These are phyloP conservation scores for Aspergillus pseudoglaucus DNA, from an alignment of 2,329 filamentous ascomycete species.

Conservation along the genomic window DNA sequence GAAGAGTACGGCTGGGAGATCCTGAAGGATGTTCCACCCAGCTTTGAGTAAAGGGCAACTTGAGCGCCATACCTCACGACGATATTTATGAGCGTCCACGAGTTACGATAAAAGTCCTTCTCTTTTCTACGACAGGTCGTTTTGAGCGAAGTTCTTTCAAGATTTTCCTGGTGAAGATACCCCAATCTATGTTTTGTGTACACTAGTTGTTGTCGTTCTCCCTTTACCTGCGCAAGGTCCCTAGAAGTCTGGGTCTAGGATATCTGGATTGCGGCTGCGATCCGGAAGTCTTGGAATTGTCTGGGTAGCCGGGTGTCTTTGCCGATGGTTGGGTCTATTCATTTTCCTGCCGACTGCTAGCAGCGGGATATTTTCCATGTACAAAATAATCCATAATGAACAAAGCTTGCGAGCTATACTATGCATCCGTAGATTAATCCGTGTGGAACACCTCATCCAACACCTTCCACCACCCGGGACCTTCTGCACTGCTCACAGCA, in stretches of 20 bases:
- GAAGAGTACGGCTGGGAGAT: constrained; percentile 46
- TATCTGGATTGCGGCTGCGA: constrained; percentile 3
- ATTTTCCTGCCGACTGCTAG: constrained; percentile 1
- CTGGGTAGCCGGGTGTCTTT: background rate
- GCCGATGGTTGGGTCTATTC: background rate
- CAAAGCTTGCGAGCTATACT: background rate
- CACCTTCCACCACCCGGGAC: constrained; percentile 31
- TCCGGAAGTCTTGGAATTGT: constrained; percentile 1
- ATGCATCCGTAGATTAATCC: constrained; percentile 10
- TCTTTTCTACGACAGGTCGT: constrained; percentile 12
- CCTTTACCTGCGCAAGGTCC: background rate
- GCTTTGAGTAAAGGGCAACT: constrained; percentile 19
- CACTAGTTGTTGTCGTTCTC: constrained; percentile 5
- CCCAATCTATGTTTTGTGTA: constrained; percentile 14
- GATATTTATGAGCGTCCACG: constrained; percentile 4
- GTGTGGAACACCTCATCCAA: constrained; percentile 31
- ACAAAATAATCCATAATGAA: background rate
- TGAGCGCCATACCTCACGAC: background rate
- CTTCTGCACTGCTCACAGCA: constrained; percentile 27
- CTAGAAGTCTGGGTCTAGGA: background rate
- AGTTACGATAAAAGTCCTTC: constrained; percentile 12
- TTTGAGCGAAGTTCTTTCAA: constrained; percentile 12
- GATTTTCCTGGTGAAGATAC: constrained; percentile 19
- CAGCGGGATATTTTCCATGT: background rate
- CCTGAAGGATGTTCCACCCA: constrained; percentile 37